These are phyloP conservation scores for Boechera stricta DNA, from an alignment of 345 rosid genomes.

Conservation along the genomic window DNA sequence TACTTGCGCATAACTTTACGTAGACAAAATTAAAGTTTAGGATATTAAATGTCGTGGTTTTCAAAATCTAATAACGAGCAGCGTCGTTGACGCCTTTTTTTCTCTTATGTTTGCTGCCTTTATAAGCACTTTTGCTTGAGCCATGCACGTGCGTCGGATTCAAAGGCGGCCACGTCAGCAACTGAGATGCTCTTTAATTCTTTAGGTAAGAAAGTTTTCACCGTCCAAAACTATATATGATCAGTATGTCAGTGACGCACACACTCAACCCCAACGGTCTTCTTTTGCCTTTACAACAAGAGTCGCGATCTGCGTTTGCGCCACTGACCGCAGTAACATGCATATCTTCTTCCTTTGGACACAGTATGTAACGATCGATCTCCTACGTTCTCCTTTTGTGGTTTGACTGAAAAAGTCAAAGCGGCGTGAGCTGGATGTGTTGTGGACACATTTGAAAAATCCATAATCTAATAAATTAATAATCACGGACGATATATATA, in stretches of 20 bases:
- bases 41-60: conserved; percentile 9
- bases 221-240: conserved; percentile 32
- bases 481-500: no score
- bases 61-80: neutral
- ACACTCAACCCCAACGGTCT: conserved; percentile 16
- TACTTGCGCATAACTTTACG: conserved; percentile 4
- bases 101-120: conserved; percentile 15
- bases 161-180: conserved; percentile 20
- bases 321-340: neutral
- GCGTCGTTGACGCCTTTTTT: conserved; percentile 32
- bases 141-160: conserved; percentile 42
- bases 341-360: conserved; percentile 10
- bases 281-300: conserved; percentile 11
- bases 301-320: conserved; percentile 24
- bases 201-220: conserved; percentile 12
- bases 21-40: neutral
- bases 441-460: no score
- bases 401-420: no score
- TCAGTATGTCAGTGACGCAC: conserved; percentile 29
- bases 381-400: no score
- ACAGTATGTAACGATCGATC: neutral
- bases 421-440: no score
- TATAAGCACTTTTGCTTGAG: conserved; percentile 22
- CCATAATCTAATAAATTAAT: no score
- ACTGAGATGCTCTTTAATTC: conserved; percentile 31